Percentiles rank a stretch among this genome's conserved stretches.
Evolutionary conservation across 1,284 basidiomycete species (phyloP).

Genomic region (Moesziomyces antarcticus): DNA sequence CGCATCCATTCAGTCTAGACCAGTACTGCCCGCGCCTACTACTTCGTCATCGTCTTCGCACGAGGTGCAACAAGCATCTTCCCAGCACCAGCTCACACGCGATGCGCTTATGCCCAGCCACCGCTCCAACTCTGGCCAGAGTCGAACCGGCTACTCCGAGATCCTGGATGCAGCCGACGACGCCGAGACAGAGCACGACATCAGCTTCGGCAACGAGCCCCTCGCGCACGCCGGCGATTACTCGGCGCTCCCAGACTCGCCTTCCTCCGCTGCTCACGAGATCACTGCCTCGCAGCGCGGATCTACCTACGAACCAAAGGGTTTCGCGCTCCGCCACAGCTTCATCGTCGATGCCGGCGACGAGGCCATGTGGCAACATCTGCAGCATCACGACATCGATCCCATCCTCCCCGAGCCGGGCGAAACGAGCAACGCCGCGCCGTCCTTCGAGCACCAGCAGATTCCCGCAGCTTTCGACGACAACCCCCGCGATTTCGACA

Average conservation of each 20-base stretch:
- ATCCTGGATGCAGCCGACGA: conserved; percentile 18
- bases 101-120: conserved; percentile 12
- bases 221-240: conserved; percentile 30
- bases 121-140: conserved; percentile 7
- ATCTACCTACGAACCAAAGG: conserved; percentile 1
- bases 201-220: conserved; percentile 10
- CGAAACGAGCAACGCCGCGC: conserved; percentile 2
- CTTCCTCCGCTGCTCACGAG: conserved; percentile 2
- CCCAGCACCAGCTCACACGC: conserved; percentile 11
- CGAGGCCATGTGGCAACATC: conserved; percentile 35
- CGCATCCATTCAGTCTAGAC: background rate
- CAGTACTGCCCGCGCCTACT: background rate
- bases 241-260: conserved; percentile 31
- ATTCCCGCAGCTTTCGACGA: background rate
- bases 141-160: conserved; percentile 31
- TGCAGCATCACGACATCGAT: conserved; percentile 27
- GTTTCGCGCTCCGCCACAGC: conserved; percentile 23
- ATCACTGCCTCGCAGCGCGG: background rate
- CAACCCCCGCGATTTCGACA: conserved; percentile 2
- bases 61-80: conserved; percentile 17
- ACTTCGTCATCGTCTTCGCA: conserved; percentile 5
- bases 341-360: conserved; percentile 33
- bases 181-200: conserved; percentile 22
- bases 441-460: background rate
- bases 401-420: conserved; percentile 18